These are phyloP conservation scores for Aspergillus viridinutans DNA, from an alignment of 2,329 filamentous ascomycete genomes.

Conservation along the genomic window DNA sequence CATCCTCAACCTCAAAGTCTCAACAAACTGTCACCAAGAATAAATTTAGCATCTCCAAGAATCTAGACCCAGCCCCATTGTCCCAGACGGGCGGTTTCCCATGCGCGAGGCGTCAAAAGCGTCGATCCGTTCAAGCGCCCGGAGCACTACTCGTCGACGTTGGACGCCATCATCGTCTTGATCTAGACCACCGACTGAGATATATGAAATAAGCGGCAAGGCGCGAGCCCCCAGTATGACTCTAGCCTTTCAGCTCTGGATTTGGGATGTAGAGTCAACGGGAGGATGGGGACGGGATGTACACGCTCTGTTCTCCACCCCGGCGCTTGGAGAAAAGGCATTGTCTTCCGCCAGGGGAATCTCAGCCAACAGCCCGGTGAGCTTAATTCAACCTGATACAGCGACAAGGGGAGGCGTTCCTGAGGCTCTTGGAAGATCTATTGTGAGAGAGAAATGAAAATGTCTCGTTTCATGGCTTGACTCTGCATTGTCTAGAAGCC, in stretches of 20 bases:
- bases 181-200: not conserved
- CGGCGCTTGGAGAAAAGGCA: constrained; percentile 23
- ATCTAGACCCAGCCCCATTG: not conserved
- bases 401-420: not conserved
- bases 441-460: not conserved
- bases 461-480: not conserved
- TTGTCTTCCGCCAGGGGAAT: constrained; percentile 10
- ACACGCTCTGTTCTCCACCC: constrained; percentile 14
- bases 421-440: not conserved
- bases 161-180: not conserved
- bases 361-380: constrained; percentile 24
- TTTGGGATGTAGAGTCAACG: not conserved
- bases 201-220: not conserved
- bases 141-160: not conserved
- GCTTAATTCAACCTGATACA: constrained; percentile 18
- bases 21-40: not conserved
- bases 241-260: not conserved
- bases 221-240: not conserved
- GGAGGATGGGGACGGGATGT: not conserved
- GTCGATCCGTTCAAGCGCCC: not conserved
- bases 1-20: not conserved
- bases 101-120: not conserved
- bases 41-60: not conserved
- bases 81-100: not conserved
- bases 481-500: not conserved